These are phyloP conservation scores for Fragilaria radians DNA, from an alignment of 108 stramenopile species.

Conservation along the genomic window DNA sequence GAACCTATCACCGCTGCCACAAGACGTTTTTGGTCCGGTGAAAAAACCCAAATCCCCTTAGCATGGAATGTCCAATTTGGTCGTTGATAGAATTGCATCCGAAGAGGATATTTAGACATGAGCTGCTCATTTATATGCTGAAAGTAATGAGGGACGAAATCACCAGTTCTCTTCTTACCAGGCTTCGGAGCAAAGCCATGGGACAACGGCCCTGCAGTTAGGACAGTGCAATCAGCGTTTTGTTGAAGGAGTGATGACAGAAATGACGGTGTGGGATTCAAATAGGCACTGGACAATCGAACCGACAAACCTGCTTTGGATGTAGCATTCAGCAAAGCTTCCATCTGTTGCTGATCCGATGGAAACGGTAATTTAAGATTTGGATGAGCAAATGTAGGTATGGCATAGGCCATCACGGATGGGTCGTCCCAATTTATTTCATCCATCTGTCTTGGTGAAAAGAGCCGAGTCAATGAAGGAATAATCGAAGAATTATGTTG, in stretches of 20 bases:
- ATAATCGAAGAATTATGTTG: not conserved
- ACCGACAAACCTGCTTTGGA: slow-evolving; percentile 23
- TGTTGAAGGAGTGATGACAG: slow-evolving; percentile 24
- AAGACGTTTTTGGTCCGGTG: slow-evolving; percentile 3
- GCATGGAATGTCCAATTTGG: slow-evolving; percentile 82
- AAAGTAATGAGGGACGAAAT: slow-evolving; percentile 72
- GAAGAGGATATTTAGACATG: slow-evolving; percentile 12
- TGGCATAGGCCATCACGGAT: slow-evolving; percentile 36
- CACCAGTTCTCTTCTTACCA: slow-evolving; percentile 51
- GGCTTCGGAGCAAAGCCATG: slow-evolving; percentile 78
- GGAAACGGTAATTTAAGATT: slow-evolving; percentile 15
- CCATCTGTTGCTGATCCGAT: slow-evolving; percentile 26
- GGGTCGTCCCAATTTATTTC: not conserved
- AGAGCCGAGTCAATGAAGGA: not conserved
- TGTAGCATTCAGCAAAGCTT: slow-evolving; percentile 21
- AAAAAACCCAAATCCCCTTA: slow-evolving; percentile 66
- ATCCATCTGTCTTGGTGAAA: not conserved
- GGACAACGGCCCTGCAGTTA: slow-evolving; percentile 64
- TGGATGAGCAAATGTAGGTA: slow-evolving; percentile 58
- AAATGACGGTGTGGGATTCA: slow-evolving; percentile 50
- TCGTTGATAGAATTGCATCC: slow-evolving; percentile 60
- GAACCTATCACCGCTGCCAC: slow-evolving; percentile 59
- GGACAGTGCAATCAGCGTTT: slow-evolving; percentile 27
- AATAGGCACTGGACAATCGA: slow-evolving; percentile 71
- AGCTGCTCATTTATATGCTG: slow-evolving; percentile 38